These are phyloP conservation scores for Phytophthora citricola DNA, from an alignment of 352 stramenopile genomes.

Conservation along the genomic window DNA sequence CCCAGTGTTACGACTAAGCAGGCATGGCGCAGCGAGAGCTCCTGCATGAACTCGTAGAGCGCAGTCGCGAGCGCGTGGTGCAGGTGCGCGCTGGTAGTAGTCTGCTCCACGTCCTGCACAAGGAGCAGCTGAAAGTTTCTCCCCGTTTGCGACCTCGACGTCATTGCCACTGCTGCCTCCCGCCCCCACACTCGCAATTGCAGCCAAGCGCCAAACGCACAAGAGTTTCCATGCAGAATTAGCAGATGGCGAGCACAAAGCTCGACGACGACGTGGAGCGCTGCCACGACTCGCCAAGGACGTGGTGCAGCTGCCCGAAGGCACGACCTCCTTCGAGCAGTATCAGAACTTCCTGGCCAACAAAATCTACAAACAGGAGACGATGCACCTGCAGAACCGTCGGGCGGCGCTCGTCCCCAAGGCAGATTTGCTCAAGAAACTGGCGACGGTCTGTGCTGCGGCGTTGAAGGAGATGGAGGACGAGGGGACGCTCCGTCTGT, in stretches of 20 bases:
- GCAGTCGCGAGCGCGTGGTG: slow-evolving; percentile 60
- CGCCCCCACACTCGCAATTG: slow-evolving; percentile 7
- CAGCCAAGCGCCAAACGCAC: slow-evolving; percentile 5
- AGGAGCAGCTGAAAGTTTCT: slow-evolving; percentile 8
- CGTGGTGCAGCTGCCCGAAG: slow-evolving; percentile 13
- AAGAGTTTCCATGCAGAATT: not conserved
- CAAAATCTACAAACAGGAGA: slow-evolving; percentile 48
- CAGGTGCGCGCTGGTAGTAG: slow-evolving; percentile 63
- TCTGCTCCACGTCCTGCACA: slow-evolving; percentile 47
- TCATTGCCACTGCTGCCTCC: slow-evolving; percentile 27
- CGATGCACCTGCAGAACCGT: slow-evolving; percentile 46
- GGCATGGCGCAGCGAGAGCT: slow-evolving; percentile 50
- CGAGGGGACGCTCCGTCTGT: not conserved
- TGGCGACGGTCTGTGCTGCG: slow-evolving; percentile 29
- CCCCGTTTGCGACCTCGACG: not conserved
- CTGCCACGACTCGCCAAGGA: slow-evolving; percentile 14
- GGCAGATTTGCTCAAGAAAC: slow-evolving; percentile 44
- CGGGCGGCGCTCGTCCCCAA: slow-evolving; percentile 44
- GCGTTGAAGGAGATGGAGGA: slow-evolving; percentile 24
- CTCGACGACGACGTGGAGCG: slow-evolving; percentile 5
- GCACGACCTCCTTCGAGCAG: slow-evolving; percentile 40
- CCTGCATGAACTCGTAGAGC: slow-evolving; percentile 66
- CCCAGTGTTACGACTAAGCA: not conserved
- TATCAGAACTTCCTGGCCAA: slow-evolving; percentile 56
- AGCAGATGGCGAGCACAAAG: not conserved